A percentile compares a stretch with the other conserved stretches of the same genome.
Conservation (phyloP, 441 rosid genomes). For the Gossypium schwendimanii region DNA sequence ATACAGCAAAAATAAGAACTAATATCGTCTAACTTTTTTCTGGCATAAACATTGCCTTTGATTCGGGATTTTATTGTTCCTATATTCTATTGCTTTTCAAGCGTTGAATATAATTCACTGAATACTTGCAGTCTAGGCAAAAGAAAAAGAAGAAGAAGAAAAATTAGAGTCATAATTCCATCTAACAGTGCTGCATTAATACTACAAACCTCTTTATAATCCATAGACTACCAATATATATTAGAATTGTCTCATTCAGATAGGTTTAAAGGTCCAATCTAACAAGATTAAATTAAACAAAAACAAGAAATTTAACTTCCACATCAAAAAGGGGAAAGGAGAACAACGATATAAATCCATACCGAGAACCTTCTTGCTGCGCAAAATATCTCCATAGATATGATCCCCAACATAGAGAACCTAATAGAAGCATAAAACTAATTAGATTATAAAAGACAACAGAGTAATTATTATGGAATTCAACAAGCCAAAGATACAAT, state of each 20-base stretch:
- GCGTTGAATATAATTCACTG: neutral
- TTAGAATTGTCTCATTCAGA: neutral
- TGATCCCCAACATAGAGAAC: conserved; percentile 98
- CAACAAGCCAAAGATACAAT: neutral
- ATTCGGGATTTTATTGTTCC: neutral
- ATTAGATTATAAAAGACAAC: conserved; percentile 10
- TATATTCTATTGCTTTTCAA: neutral
- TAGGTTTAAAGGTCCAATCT: neutral
- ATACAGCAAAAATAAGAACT: neutral
- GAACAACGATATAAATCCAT: conserved; percentile 22
- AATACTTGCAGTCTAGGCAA: neutral
- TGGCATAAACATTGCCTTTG: neutral
- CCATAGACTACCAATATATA: neutral
- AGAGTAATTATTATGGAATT: neutral
- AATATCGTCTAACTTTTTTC: neutral
- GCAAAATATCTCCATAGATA: conserved; percentile 93
- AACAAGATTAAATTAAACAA: neutral
- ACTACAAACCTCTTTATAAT: neutral
- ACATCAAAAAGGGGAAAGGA: neutral
- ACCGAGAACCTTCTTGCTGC: conserved; percentile 97
- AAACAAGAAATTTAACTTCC: conserved; percentile 6
- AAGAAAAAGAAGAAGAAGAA: neutral
- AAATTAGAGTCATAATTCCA: neutral
- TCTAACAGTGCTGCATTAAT: neutral
- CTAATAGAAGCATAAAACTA: conserved; percentile 28